Evolutionary conservation across 2,329 filamentous ascomycete genomes (phyloP), one percentile per base, ranked within the genome.

Genomic region (Alternaria ethzedia): DNA sequence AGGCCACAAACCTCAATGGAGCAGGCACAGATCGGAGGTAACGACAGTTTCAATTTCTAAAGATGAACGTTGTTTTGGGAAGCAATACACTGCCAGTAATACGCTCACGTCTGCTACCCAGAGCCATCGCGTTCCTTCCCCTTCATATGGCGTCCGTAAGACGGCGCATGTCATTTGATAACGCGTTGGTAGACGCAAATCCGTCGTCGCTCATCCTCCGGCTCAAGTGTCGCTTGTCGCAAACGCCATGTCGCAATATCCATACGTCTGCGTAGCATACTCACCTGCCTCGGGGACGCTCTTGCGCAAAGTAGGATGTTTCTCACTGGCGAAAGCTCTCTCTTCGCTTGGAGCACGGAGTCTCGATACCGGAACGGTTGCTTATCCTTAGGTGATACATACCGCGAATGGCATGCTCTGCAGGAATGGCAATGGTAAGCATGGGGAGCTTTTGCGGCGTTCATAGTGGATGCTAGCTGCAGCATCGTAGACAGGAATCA

Each of bases 401-500:
- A 57, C 56, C 52, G 41, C 26, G 23, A 26, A 36, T 57, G 32
- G 56, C 52, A 30, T 63, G 46, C 59, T 63, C 59, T 45, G 43
- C 46, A 30, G 61, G 23, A 41, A 26, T 46, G 52, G 55, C 46
- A 51, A 57, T 54, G 47, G 41, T 43, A 32, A 46, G 54, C 61
- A 61, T 57, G 51, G 49, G 26, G 45, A 51, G 54, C 32, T 49
- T 55, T 47, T 61, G 45, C 64, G 26, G 28, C 47, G 26, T 61
- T 67, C 67, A 63, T 64, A 68, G 47, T 63, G 46, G 60, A 71
- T 75, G 73, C 71, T 67, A 54, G 59, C 41, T 54, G 66, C 72
- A 75, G 71, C 71, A 73, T 62, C 64, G 30, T 57, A 61, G 50
- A 57, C 30, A 57, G 25, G 47, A 54, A 74, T 78, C 75, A 78